Conservation (phyloP, 2,329 filamentous ascomycete species). For the Scedosporium boydii region DNA sequence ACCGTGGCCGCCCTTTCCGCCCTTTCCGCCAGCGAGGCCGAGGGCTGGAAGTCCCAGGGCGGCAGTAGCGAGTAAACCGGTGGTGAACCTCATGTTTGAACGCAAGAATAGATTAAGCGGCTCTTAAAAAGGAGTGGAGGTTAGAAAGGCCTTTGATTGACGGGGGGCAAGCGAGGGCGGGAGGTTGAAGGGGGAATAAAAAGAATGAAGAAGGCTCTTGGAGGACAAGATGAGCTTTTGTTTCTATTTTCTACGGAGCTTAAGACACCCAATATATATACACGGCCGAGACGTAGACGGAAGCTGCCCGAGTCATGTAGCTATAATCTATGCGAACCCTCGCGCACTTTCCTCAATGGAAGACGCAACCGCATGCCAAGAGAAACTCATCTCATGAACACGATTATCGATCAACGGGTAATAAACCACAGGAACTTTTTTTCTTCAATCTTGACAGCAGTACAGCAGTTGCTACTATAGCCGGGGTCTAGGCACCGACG, state of each 20-base stretch:
- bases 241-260: neutral
- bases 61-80: constrained; percentile 7
- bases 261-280: neutral
- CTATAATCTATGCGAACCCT: neutral
- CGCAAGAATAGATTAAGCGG: too few relatives aligned
- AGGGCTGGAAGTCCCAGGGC: neutral
- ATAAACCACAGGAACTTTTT: neutral
- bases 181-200: neutral
- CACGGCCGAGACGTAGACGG: neutral
- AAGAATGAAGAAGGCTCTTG: neutral
- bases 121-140: too few relatives aligned
- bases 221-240: neutral
- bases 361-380: neutral
- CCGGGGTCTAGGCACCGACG: neutral
- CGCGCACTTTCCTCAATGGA: neutral
- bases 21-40: neutral
- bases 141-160: neutral
- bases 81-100: constrained; percentile 1
- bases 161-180: neutral
- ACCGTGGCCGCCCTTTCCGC: neutral
- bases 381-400: neutral
- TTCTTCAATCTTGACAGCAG: neutral
- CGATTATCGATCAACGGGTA: neutral
- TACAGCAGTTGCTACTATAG: neutral
- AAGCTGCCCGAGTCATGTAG: neutral